Conservation (phyloP, 2,329 filamentous ascomycete species). For the Leptographium radiaticola region DNA sequence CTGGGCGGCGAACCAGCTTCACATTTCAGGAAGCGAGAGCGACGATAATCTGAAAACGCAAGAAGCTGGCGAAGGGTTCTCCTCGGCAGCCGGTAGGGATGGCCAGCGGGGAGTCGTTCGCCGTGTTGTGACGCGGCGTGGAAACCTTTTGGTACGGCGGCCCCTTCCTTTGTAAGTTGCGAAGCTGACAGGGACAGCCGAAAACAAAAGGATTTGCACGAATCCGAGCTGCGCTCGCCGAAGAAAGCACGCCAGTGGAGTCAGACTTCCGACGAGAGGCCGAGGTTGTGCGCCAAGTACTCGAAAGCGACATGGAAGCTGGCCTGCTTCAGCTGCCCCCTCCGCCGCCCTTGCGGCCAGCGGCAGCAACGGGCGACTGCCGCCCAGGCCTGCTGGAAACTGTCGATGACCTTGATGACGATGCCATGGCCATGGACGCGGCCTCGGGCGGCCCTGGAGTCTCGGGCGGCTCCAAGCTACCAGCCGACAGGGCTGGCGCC, state of each 20-base stretch:
- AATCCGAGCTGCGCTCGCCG: conserved; percentile 76
- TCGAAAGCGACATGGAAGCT: conserved; percentile 68
- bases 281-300: conserved; percentile 89
- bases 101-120: conserved; percentile 65
- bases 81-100: conserved; percentile 32
- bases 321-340: conserved; percentile 18
- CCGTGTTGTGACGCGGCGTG: conserved; percentile 70
- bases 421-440: conserved; percentile 50
- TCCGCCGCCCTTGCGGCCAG: conserved; percentile 22
- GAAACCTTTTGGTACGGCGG: conserved; percentile 63
- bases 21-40: conserved; percentile 70
- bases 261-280: conserved; percentile 82
- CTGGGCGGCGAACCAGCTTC: conserved; percentile 77
- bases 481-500: conserved; percentile 58
- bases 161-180: not conserved
- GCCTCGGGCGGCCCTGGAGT: conserved; percentile 21
- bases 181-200: conserved; percentile 43
- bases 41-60: conserved; percentile 48
- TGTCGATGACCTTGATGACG: conserved; percentile 55
- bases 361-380: conserved; percentile 44
- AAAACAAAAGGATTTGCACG: conserved; percentile 94
- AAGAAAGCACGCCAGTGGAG: conserved; percentile 80
- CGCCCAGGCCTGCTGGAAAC: conserved; percentile 52
- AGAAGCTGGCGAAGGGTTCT: conserved; percentile 30
- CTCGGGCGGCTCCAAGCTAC: conserved; percentile 61